Base-by-base conservation (phyloP, 805 yeast genomes). In the Priceomyces carsonii region DNA sequence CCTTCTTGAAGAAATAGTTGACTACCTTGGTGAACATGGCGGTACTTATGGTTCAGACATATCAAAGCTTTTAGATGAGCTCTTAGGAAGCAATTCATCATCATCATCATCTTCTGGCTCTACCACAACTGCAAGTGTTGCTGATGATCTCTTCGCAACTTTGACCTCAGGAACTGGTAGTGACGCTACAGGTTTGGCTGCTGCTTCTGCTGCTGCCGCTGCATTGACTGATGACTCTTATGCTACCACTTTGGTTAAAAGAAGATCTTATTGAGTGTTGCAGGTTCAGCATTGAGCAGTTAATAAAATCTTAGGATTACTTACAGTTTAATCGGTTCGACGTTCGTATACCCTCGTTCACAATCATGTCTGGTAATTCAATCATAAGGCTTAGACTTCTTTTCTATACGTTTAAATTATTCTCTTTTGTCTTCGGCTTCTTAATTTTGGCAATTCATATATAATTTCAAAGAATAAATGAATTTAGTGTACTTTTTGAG, bases 211-310 rank as follows among this genome's bases (percentile, higher is more conserved):
- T 19, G 29, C 52, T 29, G 29, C 48, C 18, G 42, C 42, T 18
- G 38, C 42, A 6, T 8, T 25, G 14, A 25, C 27, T 25, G 27
- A 8, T 7, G 7, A 8, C 12, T 18, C 35, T n/a, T 44, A 32
- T 23, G 49, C 56, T 29, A 53, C 60, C 12, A 44, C 57, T n/a
- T 48, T 53, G 40, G 52, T 40, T 30, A 51, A 47, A 39, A 53
- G 56, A 47, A 48, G 54, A 48, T 50, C 44, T 16, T 55, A 53
- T 26, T 49, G 45, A 40, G 12, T 32, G 33, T 29, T 29, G 33
- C 33, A 19, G 33, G 33, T 19, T 20, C 33, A 29, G 25, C 33
- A 29, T 29, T n/a, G n/a, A n/a, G n/a, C n/a, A n/a, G n/a, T n/a
- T n/a, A n/a, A n/a, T n/a, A n/a, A n/a, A n/a, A n/a, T n/a, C n/a